phyloP scores from a whole-genome alignment of 2,329 filamentous ascomycete species.

The Colletotrichum limetticola region DNA sequence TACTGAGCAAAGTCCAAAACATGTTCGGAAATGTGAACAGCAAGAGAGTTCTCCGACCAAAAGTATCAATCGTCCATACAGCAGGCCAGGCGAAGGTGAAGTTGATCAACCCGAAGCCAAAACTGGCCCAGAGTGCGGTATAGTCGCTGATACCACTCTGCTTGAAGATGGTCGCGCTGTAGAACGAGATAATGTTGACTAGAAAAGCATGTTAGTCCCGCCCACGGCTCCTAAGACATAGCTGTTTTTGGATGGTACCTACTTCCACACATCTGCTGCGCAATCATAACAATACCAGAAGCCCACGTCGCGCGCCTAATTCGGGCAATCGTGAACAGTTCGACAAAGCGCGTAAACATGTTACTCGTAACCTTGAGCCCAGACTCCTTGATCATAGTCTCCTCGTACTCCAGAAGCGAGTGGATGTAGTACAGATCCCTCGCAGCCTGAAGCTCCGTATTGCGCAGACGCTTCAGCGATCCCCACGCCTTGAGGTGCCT shows the following conservation, averaged over 20 bases:
- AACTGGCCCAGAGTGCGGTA: conserved; percentile 52
- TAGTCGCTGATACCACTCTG: conserved; percentile 52
- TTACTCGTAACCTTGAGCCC: conserved; percentile 54
- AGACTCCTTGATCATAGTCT: conserved; percentile 39
- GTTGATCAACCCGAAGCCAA: conserved; percentile 64
- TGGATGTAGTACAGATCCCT: conserved; percentile 72
- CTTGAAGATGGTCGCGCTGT: conserved; percentile 58
- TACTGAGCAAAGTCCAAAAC: conserved; percentile 66
- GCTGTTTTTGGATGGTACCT: conserved; percentile 30
- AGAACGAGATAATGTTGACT: conserved; percentile 62
- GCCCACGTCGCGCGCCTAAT: conserved; percentile 72
- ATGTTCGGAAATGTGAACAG: conserved; percentile 76
- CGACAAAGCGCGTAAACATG: conserved; percentile 59
- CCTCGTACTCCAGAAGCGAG: conserved; percentile 45
- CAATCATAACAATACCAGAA: conserved; percentile 75
- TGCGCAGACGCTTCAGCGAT: conserved; percentile 67
- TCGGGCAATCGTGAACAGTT: conserved; percentile 68
- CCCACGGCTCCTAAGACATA: too few species aligned
- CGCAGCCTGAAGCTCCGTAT: conserved; percentile 68
- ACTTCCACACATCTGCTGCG: conserved; percentile 69
- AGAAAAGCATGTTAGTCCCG: not conserved
- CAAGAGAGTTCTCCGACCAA: conserved; percentile 69
- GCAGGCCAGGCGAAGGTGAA: conserved; percentile 76
- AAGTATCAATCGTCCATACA: conserved; percentile 75
- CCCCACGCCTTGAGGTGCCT: conserved; percentile 64